Base-by-base conservation (phyloP, 257 asterid genomes). In the Apocynum venetum region DNA sequence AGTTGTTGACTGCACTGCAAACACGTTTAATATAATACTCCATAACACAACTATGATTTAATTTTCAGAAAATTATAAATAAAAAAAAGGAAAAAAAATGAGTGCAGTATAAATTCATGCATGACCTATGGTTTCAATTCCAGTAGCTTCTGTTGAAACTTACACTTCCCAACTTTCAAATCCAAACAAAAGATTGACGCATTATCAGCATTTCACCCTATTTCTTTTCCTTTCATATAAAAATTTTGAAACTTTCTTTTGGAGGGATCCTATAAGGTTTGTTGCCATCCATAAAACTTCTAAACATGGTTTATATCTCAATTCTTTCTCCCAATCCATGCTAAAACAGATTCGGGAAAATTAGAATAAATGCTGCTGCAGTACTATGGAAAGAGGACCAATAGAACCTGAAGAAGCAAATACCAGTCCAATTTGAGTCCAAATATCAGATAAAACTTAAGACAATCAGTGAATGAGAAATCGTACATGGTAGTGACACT, bases 1-100 rank as follows among this genome's bases (percentile, higher is more conserved):
- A 89, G 86, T 88, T 95, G 90, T 88, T 89, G 89, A 85, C 98
- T 95, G 98, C 94, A 87, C 91, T 83, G 90, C 86, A 80, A 87
- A 86, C 80, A 88, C 82, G 84, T 46, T 83, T 85, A 70, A 69
- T 86, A 82, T 89, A 85, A 83, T 90, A 82, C 72, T 84, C 71
- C 64, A 61, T 60, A 65, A 73, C 74, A 59, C 48, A 55, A 12
- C 35, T 8, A 11, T 40, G 25, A 52, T 69, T 44, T 67, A 49
- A n/a, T 43, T 66, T 13, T 57, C 9, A 69, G 73, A 43, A 69
- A 1, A 20, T 20, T 43, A 35, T 10, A 31, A 56, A 20, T 17
- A 55, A 55, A 15, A 20, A 55, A 60, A 60, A 25, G 31, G 38
- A 7, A 46, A 46, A 4, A 46, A 46, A 46, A 8, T 46, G 66